Percentiles rank a stretch among this genome's conserved stretches.
Evolutionary conservation across 2,329 filamentous ascomycete species (phyloP).

Genomic region (Alternaria arborescens): DNA sequence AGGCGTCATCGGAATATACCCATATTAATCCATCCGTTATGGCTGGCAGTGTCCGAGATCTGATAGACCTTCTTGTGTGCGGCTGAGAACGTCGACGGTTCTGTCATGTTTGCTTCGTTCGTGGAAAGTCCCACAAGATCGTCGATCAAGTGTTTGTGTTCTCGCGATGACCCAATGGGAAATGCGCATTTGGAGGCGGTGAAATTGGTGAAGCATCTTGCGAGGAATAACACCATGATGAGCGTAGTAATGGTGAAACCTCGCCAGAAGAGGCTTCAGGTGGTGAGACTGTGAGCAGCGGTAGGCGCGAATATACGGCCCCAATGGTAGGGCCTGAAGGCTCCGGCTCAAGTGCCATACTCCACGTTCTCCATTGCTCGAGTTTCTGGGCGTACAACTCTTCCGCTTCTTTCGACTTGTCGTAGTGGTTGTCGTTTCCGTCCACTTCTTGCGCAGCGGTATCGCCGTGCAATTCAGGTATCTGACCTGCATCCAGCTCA

Average conservation of each 20-base stretch:
- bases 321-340: not conserved
- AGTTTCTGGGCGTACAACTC: conserved; percentile 14
- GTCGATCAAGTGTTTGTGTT: not conserved
- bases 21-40: not conserved
- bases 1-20: not conserved
- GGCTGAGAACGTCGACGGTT: not conserved
- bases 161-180: conserved; percentile 10
- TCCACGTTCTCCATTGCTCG: conserved; percentile 22
- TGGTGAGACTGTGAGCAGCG: conserved; percentile 12
- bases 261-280: conserved; percentile 10
- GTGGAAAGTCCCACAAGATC: not conserved
- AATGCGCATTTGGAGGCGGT: conserved; percentile 18
- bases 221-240: conserved; percentile 8
- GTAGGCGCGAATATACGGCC: not conserved
- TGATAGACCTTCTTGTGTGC: not conserved
- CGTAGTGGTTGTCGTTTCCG: conserved; percentile 4
- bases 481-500: conserved; percentile 30
- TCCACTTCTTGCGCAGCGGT: conserved; percentile 29
- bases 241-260: conserved; percentile 21
- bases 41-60: not conserved
- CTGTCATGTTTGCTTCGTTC: not conserved
- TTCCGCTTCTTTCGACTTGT: conserved; percentile 16
- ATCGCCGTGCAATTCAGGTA: conserved; percentile 32
- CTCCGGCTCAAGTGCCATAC: conserved; percentile 9
- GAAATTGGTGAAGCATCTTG: conserved; percentile 10